Evolutionary conservation across 106 monocot species (phyloP), one percentile per base, ranked within the genome.

Genomic region (Amphibolis antarctica): DNA sequence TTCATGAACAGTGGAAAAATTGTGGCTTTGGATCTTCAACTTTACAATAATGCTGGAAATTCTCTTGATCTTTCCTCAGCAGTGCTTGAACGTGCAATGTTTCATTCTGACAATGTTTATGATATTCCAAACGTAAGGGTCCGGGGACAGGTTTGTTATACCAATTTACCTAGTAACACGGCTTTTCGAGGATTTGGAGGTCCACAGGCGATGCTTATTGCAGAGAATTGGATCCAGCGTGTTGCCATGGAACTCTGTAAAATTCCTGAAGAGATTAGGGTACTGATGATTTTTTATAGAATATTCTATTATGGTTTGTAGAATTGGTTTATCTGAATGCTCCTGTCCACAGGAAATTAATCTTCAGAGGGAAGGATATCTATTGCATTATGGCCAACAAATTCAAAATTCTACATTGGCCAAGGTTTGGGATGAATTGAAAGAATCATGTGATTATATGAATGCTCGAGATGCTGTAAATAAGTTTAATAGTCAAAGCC

Each of bases 171-270:
- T 25, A 98, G 91, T 68, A 85, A 98, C 48, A 98, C 98, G 23
- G 98, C 98, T 68, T 98, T 98, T 59, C 75, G 98, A 20, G 98
- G 98, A 59, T 98, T 98, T 81, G 98, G 98, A 63, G 98, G 87
- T 26, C 98, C 98, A 24, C 98, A 98, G 69, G 98, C 85, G 19
- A 85, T 87, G 90, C 58, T 98, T 43, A 82, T 98, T 77, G 59
- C 87, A 64, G 98, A 98, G 69, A 91, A 98, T 56, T 98, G 98
- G 98, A 76, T 98, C 62, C 86, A 98, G 28, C 63, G 72, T 44
- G 65, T 98, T 64, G 84, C 91, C 20, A 71, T 82, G 79, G 87
- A 98, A 70, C 78, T 91, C 44, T 70, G 78, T 15, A 91, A 67
- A 79, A 74, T 48, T 63, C 91, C 98, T 69, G 98, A 98, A 60